Conservation (phyloP, 31 red algal genomes). For the Asparagopsis taxiformis region DNA sequence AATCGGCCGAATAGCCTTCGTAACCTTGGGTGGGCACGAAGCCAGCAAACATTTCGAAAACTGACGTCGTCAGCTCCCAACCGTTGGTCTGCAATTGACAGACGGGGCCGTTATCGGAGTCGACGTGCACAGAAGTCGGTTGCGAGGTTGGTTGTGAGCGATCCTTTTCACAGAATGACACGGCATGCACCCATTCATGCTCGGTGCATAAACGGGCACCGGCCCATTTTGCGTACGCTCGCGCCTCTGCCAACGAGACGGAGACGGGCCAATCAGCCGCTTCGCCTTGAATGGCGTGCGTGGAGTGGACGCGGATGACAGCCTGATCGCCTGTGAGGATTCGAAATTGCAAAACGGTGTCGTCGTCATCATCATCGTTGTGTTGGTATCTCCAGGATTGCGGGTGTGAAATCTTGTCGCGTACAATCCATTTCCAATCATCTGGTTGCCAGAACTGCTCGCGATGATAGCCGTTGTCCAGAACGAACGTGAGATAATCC, state of each 20-base stretch:
- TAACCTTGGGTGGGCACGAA: conserved; percentile 39
- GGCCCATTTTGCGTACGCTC: conserved; percentile 64
- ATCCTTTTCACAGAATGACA: conserved; percentile 1
- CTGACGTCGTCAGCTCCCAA: conserved; percentile 73
- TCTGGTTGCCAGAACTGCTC: conserved; percentile 29
- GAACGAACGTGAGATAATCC: conserved; percentile 45
- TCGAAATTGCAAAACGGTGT: background rate
- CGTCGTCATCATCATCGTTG: background rate
- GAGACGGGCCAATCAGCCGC: conserved; percentile 58
- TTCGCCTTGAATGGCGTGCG: too few species aligned
- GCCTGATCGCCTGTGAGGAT: background rate
- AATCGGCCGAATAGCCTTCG: conserved; percentile 82
- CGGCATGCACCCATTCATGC: conserved; percentile 51
- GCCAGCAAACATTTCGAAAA: conserved; percentile 69
- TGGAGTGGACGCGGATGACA: too few species aligned
- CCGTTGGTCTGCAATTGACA: too few species aligned
- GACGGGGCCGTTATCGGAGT: too few species aligned
- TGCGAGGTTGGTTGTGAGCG: too few species aligned
- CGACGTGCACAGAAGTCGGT: too few species aligned
- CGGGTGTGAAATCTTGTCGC: conserved; percentile 20
- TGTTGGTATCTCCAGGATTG: conserved; percentile 44
- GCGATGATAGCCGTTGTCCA: conserved; percentile 44
- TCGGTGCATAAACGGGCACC: conserved; percentile 42
- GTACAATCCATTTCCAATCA: conserved; percentile 38
- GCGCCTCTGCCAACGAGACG: conserved; percentile 74